Evolutionary conservation across 1,139 yeast genomes (phyloP), one percentile per base, ranked within the genome.

Genomic region (Pichia sp.): DNA sequence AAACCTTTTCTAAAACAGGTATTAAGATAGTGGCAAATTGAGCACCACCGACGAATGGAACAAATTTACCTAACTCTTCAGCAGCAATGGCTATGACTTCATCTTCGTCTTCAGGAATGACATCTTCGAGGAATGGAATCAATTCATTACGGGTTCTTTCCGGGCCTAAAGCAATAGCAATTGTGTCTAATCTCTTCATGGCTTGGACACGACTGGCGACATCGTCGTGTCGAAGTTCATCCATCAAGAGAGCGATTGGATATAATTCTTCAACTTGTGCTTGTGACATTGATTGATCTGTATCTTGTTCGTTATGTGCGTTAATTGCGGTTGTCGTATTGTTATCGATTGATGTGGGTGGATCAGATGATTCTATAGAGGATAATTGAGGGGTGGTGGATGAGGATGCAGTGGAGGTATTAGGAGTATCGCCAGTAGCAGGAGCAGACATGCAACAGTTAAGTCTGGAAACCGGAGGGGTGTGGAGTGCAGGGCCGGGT

Each of bases 31-130:
- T 81, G 38, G 93, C 87, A 66, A 83, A 75, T 57, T 83, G 80
- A 42, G 84, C 75, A 30, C 99, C 99, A 37, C 99, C 99, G 51
- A 94, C 81, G 54, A 73, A 75, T 6, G 96, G 96, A 34, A 91
- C 80, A 64, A 94, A 93, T 48, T 79, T 80, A 37, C 96, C 96
- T 58, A 94, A 71, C 70, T 91, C 93, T 57, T 85, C 87, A 4
- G 98, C 98, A 57, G 94, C 76, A 18, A 90, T 94, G 1, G 97
- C 89, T 67, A 93, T 84, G 9, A 94, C 96, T 68, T 94, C 99
- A 67, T 94, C 99, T 68, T 94, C 99, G 65, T 94, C 99, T 61
- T 93, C 99, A 58, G 93, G 96, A 11, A 97, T 91, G 38, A 90
- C 98, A 40, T 68, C 81, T 53, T 80, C 84, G 55, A 94, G 76